Percentiles rank a stretch among this genome's conserved stretches.
Evolutionary conservation across 164 flowering plant genomes (phyloP).

Genomic region (Chimonanthus praecox): DNA sequence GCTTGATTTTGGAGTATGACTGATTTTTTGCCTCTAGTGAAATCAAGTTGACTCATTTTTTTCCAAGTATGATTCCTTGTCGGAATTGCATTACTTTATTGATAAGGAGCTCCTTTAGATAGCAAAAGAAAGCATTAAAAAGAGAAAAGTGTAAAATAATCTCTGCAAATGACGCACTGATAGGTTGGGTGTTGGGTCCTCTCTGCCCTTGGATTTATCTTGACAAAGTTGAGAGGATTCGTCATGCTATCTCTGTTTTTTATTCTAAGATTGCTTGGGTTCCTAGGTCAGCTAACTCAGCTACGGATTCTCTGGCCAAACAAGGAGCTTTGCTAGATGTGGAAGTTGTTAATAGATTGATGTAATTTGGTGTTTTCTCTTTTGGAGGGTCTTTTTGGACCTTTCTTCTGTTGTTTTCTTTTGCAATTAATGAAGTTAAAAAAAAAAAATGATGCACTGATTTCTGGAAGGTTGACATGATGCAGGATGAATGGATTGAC

Average conservation of each 20-base stretch:
- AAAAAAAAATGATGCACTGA: neutral
- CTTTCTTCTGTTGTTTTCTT: too few relatives aligned
- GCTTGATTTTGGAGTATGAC: neutral
- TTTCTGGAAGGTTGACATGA: conserved; percentile 8
- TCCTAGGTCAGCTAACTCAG: too few relatives aligned
- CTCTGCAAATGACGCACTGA: neutral
- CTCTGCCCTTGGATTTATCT: too few relatives aligned
- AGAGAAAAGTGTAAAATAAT: neutral
- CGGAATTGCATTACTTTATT: neutral
- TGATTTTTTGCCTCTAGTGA: neutral
- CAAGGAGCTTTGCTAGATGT: too few relatives aligned
- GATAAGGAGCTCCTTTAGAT: neutral
- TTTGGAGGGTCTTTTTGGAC: too few relatives aligned
- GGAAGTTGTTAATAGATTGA: too few relatives aligned
- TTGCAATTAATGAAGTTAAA: neutral
- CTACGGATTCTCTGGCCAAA: too few relatives aligned
- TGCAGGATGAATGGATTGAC: conserved; percentile 97
- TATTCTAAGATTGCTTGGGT: too few relatives aligned
- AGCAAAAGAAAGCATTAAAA: neutral
- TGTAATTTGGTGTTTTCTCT: too few relatives aligned
- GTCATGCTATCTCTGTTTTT: too few relatives aligned
- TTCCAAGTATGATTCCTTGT: neutral
- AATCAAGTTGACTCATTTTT: neutral
- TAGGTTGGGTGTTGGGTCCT: neutral
- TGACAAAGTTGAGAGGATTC: too few relatives aligned